Base-by-base conservation (phyloP, 2,329 filamentous ascomycete genomes). In the Aspergillus pseudoglaucus region DNA sequence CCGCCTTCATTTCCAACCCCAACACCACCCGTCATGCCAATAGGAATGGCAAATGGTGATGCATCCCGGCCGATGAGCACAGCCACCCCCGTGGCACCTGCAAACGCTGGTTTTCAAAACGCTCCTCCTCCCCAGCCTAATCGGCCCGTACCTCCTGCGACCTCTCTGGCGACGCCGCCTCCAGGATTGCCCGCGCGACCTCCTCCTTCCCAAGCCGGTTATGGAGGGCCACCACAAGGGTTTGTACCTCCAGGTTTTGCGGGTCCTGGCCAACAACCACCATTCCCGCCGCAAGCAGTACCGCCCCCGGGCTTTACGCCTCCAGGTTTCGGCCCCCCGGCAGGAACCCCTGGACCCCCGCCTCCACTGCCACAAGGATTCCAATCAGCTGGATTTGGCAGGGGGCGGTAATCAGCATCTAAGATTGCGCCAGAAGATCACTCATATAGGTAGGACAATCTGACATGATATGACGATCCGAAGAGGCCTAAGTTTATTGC, bases 1-100 rank as follows among this genome's bases (percentile, higher is more conserved):
- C 87, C 88, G 1, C 80, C 87, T 4, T 86, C 83, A 50, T 83
- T 94, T 57, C 80, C 90, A 58, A 75, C 70, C 43, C 54, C 62
- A 7, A 66, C 64, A 1, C 58, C 66, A 22, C 62, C 75, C 18
- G 68, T 66, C 41, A 69, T 66, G 10, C 72, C 76, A 4, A 62
- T 72, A 14, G 67, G 67, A 18, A 72, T 77, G 61, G 61, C 70
- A 27, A 73, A 71, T 51, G 65, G 67, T 30, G 72, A 73, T 42
- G 57, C 50, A 30, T 57, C 65, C 42, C 62, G 66, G 25, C 63
- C 66, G 14, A 53, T 66, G 52, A 62, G 58, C 47, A 60, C 55
- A 25, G 60, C 48, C 8, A 65, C 62, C 15, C 49, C 45, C 51
- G 57, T 68, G 64, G 52, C 67, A 55, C 57, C 65, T 53, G 59